Evolutionary conservation across 1,139 yeast genomes (phyloP).

Genomic region (Saccharomyces hybrid): DNA sequence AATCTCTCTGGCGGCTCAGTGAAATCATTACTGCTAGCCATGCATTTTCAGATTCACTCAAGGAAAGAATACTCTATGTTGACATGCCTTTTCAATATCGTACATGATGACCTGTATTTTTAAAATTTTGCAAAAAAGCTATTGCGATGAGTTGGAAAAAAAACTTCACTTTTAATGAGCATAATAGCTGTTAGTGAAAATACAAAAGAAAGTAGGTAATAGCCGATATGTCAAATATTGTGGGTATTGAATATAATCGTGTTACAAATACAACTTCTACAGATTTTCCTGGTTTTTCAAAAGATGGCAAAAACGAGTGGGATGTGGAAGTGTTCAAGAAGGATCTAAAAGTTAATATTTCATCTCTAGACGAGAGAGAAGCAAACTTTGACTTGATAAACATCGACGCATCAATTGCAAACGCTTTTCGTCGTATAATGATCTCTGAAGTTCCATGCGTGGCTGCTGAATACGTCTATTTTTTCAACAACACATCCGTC

Average conservation of each 20-base stretch:
- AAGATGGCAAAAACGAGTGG: conserved; percentile 70
- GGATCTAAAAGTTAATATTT: conserved; percentile 61
- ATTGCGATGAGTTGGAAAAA: conserved; percentile 4
- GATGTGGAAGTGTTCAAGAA: conserved; percentile 72
- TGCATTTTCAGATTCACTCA: background rate
- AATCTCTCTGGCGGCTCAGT: too few species aligned
- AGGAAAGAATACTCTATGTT: background rate
- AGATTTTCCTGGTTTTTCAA: conserved; percentile 80
- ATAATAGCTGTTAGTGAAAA: background rate
- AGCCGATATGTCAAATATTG: conserved; percentile 44
- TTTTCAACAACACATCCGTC: conserved; percentile 90
- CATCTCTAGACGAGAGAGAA: conserved; percentile 55
- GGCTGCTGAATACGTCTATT: conserved; percentile 85
- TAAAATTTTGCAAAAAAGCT: background rate
- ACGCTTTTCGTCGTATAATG: conserved; percentile 96
- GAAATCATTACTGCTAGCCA: background rate
- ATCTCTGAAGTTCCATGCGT: conserved; percentile 93
- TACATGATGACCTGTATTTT: background rate
- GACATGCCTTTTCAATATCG: background rate
- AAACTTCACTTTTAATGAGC: background rate
- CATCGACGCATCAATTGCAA: conserved; percentile 89
- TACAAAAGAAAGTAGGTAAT: background rate
- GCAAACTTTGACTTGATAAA: conserved; percentile 85
- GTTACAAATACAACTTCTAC: conserved; percentile 83
- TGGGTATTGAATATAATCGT: conserved; percentile 84